Base-by-base conservation (phyloP, 805 yeast genomes). In the Candida odintsovae region DNA sequence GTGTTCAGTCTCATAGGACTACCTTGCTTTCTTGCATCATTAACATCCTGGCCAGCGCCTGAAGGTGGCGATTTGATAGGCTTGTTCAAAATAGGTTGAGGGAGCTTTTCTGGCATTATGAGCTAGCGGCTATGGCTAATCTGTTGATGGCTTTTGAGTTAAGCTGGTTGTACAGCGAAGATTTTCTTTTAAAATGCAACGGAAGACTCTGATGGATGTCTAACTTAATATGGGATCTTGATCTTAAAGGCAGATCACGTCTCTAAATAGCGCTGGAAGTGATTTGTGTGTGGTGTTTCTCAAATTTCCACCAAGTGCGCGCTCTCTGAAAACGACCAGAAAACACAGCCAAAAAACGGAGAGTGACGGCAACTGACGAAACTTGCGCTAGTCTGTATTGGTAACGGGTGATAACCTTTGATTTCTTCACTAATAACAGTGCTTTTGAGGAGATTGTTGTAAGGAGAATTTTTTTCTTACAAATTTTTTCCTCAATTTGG, bases 81-180 rank as follows among this genome's bases (percentile, higher is more conserved):
- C n/a, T 46, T 49, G 38, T 49, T 46, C 38, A 49, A 46, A 29
- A 49, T 49, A 7, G 50, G 49, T 10, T 41, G 47, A n/a, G 52
- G 52, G 23, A 43, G 35, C 23, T 46, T 29, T 37, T 46, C 46
- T 13, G 43, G 33, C 49, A 46, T 45, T 25, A 15, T 20, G 22
- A 12, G n/a, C 39, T 36, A 36, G n/a, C 16, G 23, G n/a, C 12
- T 20, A 36, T 20, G 12, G 15, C 18, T 16, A 33, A 10, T 33
- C 36, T 33, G 36, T 19, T 33, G 36, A 33, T 33, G 31, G 31
- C 4, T 28, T 28, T 28, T 12, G 15, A 28, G n/a, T 13, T 13
- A 13, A 13, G 31, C n/a, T 13, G 31, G 31, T 15, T 13, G 13
- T 13, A 13, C 31, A 28, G n/a, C n/a, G 31, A n/a, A 4, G 31